Conservation (phyloP, 805 yeast species). For the Millerozyma acaciae region DNA sequence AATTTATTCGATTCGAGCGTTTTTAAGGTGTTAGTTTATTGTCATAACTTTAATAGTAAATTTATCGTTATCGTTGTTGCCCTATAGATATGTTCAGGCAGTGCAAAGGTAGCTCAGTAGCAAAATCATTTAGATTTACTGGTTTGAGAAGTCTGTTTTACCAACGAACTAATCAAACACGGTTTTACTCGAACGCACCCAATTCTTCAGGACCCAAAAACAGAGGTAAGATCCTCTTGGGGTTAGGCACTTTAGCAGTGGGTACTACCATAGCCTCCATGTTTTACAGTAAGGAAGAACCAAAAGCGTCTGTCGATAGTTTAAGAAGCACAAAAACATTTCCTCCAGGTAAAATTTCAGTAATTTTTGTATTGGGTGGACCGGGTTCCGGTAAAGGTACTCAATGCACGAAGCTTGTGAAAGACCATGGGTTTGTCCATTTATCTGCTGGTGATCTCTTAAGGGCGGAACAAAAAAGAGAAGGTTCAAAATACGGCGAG, state of each 20-base stretch:
- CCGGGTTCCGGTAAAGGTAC: conserved; percentile 99
- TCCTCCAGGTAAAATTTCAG: conserved; percentile 63
- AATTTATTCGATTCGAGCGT: not conserved
- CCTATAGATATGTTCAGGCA: no score
- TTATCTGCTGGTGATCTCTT: conserved; percentile 94
- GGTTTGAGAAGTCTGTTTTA: no score
- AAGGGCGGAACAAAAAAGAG: conserved; percentile 84
- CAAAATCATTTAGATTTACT: no score
- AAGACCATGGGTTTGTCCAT: conserved; percentile 78
- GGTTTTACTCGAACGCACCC: no score
- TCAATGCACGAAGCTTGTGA: conserved; percentile 83
- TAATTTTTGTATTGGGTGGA: conserved; percentile 90
- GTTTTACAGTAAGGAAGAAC: conserved; percentile 39
- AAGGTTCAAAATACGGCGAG: conserved; percentile 80
- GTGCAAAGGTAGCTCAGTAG: no score
- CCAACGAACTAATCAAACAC: no score
- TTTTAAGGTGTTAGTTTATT: no score
- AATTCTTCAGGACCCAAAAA: no score
- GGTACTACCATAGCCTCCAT: conserved; percentile 46
- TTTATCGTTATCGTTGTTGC: no score
- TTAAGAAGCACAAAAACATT: conserved; percentile 44
- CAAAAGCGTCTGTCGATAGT: conserved; percentile 35
- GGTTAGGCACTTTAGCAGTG: conserved; percentile 45
- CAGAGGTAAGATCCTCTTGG: conserved; percentile 24
- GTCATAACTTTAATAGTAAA: no score